A percentile compares a stretch with the other conserved stretches of the same genome.
phyloP scores from a whole-genome alignment of 2,329 filamentous ascomycete species.

The Talaromyces verruculosus region DNA sequence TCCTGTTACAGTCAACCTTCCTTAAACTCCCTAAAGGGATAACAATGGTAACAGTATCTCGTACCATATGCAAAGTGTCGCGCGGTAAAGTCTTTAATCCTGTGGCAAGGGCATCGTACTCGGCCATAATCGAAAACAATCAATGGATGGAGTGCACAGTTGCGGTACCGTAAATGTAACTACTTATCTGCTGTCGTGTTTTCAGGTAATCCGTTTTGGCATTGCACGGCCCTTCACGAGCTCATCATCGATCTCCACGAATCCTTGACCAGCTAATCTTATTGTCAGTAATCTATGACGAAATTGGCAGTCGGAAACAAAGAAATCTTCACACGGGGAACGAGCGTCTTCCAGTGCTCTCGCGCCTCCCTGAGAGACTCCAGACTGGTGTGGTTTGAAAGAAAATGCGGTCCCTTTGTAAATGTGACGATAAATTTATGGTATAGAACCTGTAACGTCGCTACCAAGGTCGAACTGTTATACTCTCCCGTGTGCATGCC shows the following conservation, averaged over 20 bases:
- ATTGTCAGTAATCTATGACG: neutral
- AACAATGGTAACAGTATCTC: neutral
- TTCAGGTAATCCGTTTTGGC: neutral
- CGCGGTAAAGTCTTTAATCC: neutral
- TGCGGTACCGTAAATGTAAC: neutral
- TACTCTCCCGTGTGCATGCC: neutral
- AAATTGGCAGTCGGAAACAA: neutral
- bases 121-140: neutral
- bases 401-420: neutral
- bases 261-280: neutral
- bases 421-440: neutral
- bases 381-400: neutral
- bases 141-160: neutral
- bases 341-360: neutral
- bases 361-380: neutral
- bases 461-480: neutral
- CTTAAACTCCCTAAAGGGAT: neutral
- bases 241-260: neutral
- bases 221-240: neutral
- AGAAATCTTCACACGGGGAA: neutral
- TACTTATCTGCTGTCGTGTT: neutral
- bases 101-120: neutral
- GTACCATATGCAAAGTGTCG: neutral
- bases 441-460: neutral
- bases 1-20: neutral